phyloP scores from a whole-genome alignment of 495 filamentous ascomycete species.

The Podospora anserina region DNA sequence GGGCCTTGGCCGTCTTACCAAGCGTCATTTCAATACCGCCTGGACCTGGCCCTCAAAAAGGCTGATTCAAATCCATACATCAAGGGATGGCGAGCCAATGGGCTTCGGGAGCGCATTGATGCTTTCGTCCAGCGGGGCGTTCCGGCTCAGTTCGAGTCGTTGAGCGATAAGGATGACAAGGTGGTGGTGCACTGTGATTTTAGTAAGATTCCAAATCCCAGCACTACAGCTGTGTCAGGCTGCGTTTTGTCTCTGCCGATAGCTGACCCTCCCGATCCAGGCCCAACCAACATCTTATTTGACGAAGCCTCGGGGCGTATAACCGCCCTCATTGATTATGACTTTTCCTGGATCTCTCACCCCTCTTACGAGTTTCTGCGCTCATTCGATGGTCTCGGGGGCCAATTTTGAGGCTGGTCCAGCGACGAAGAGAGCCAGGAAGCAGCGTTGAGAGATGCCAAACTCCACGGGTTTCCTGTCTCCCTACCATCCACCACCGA shows the following conservation, averaged over 20 bases:
- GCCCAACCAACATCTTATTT: slow-evolving; percentile 13
- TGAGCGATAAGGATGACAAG: slow-evolving; percentile 1
- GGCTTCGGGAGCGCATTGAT: slow-evolving; percentile 11
- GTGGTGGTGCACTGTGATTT: slow-evolving; percentile 9
- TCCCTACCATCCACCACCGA: slow-evolving; percentile 8
- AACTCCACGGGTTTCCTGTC: slow-evolving; percentile 13
- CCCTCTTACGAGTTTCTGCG: slow-evolving; percentile 10
- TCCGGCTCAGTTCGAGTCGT: slow-evolving; percentile 3
- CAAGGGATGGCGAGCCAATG: slow-evolving; percentile 12
- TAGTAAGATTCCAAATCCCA: not conserved
- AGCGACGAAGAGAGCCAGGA: slow-evolving; percentile 11
- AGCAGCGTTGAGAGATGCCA: slow-evolving; percentile 10
- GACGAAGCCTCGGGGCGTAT: slow-evolving; percentile 5
- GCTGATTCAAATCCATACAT: slow-evolving; percentile 9
- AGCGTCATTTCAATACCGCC: not conserved
- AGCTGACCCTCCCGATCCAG: not conserved
- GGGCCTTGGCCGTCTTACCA: not conserved
- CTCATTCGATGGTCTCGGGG: slow-evolving; percentile 1
- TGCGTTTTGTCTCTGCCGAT: not conserved
- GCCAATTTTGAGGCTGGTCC: slow-evolving; percentile 11
- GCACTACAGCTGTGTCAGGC: not conserved
- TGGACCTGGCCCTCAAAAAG: not conserved
- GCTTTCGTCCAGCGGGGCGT: slow-evolving; percentile 8
- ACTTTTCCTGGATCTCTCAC: slow-evolving; percentile 11
- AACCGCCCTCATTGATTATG: slow-evolving; percentile 13